A percentile compares a stretch with the other conserved stretches of the same genome.
Conservation (phyloP, 2,329 filamentous ascomycete species). For the Colletotrichum sp. region DNA sequence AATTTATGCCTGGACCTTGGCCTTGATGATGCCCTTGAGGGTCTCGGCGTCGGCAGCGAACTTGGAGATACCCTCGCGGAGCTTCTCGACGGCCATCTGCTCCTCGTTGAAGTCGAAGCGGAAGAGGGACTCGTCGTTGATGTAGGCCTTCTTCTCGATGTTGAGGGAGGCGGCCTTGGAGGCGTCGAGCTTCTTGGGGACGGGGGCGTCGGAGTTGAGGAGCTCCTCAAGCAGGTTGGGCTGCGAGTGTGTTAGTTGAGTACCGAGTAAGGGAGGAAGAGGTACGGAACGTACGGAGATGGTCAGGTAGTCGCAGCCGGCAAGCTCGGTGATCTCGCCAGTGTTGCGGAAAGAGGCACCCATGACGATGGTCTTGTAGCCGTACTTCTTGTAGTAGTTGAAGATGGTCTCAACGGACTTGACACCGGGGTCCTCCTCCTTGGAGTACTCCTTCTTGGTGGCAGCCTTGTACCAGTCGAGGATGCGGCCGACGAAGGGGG, state of each 20-base stretch:
- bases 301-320: slow-evolving; percentile 98
- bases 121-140: slow-evolving; percentile 88
- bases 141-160: slow-evolving; percentile 89
- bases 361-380: slow-evolving; percentile 99
- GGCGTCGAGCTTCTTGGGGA: slow-evolving; percentile 93
- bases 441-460: slow-evolving; percentile 90
- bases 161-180: slow-evolving; percentile 68
- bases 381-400: slow-evolving; percentile 99
- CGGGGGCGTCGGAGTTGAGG: slow-evolving; percentile 78
- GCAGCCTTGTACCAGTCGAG: slow-evolving; percentile 99
- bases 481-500: slow-evolving; percentile 98
- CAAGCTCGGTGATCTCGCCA: slow-evolving; percentile 97
- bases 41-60: slow-evolving; percentile 96
- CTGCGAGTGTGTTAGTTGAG: slow-evolving; percentile 42
- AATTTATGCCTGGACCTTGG: slow-evolving; percentile 71
- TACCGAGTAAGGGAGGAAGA: not conserved
- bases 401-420: slow-evolving; percentile 91
- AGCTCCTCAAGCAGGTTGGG: slow-evolving; percentile 95
- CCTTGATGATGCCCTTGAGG: slow-evolving; percentile 88
- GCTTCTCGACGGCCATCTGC: slow-evolving; percentile 99
- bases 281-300: slow-evolving; percentile 74
- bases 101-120: slow-evolving; percentile 99
- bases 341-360: slow-evolving; percentile 96
- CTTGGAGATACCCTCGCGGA: slow-evolving; percentile 98
- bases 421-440: slow-evolving; percentile 94